Evolutionary conservation across 805 yeast genomes (phyloP).

Genomic region (Wickerhamiella allomyrinae): DNA sequence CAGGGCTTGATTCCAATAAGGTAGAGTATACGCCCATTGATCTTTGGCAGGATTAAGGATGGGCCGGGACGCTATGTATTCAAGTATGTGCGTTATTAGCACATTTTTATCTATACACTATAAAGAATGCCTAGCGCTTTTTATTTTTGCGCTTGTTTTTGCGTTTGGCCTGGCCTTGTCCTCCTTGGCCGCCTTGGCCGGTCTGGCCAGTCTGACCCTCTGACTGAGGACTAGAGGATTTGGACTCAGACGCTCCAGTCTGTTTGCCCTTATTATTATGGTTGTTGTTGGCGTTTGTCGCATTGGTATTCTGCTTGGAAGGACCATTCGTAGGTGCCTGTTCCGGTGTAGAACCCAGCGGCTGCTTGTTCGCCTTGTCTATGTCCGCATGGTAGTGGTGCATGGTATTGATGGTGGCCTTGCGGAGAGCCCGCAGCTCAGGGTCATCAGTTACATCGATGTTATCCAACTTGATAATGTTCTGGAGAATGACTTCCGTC

Average conservation of each 20-base stretch:
- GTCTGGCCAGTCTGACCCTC: background rate
- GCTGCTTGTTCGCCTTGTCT: slow-evolving; percentile 16
- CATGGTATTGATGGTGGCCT: slow-evolving; percentile 22
- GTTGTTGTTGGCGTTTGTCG: background rate
- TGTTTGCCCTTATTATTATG: no score
- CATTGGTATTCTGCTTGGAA: no score
- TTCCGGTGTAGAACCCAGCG: background rate
- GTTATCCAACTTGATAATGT: slow-evolving; percentile 23
- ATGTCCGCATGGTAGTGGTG: slow-evolving; percentile 21
- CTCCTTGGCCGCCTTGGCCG: background rate
- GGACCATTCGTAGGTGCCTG: no score
- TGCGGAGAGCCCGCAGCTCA: slow-evolving; percentile 22
- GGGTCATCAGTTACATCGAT: slow-evolving; percentile 23
- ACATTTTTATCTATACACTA: no score
- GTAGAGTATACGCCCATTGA: background rate
- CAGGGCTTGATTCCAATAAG: background rate
- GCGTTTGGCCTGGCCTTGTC: background rate
- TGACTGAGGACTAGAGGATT: no score
- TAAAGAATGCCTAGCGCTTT: no score
- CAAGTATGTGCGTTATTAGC: no score
- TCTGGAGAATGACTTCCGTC: slow-evolving; percentile 24
- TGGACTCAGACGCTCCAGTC: no score
- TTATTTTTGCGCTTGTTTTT: slow-evolving; percentile 5
- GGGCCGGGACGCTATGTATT: background rate
- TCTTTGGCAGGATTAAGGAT: background rate